Evolutionary conservation across 805 yeast genomes (phyloP), one percentile per base, ranked within the genome.

Genomic region (Starmerella bombi): DNA sequence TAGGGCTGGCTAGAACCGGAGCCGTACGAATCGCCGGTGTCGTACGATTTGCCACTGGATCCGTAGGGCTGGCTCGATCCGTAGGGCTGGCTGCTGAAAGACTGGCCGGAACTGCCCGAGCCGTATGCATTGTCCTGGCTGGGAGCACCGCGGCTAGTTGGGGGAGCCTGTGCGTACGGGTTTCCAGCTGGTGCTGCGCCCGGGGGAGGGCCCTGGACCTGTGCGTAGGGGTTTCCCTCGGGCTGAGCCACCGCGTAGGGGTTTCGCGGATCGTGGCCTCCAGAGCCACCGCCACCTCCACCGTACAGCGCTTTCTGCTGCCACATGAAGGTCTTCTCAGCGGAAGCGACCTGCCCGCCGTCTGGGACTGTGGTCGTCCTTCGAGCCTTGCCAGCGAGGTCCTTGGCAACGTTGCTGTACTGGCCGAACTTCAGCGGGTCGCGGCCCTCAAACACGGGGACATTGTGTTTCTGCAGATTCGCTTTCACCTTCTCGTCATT

Each of bases 351-450:
- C 29, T 37, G 42, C 27, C 49, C 50, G 35, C 42, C 47, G 16
- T 38, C 48, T 15, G 49, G 46, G 5, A 48, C 25, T 14, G 37
- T 40, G 41, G 40, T 37, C 25, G 47, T 48, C 21, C 43, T 46
- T 21, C 43, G 37, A 37, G 36, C 40, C 34, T 38, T 43, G 25
- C 45, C 37, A 8, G 50, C 61, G 25, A 67, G 52, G 42, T 68
- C 67, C 43, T 63, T 65, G 25, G 77, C 77, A 50, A 70, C 66
- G 37, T 59, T 60, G 38, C 59, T 59, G 56, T 68, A 72, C 17
- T 72, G 74, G 14, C 70, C 67, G 49, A 72, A 72, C 58, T 70
- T 70, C 46, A 67, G 68, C 42, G 63, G 60, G 33, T 73, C 59
- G 14, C 54, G 37, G 19, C 58, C 59, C 5, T 58, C 48, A 40